These are phyloP conservation scores for Arthrobotrys megalospora DNA, from an alignment of 2,329 filamentous ascomycete species.

Conservation along the genomic window DNA sequence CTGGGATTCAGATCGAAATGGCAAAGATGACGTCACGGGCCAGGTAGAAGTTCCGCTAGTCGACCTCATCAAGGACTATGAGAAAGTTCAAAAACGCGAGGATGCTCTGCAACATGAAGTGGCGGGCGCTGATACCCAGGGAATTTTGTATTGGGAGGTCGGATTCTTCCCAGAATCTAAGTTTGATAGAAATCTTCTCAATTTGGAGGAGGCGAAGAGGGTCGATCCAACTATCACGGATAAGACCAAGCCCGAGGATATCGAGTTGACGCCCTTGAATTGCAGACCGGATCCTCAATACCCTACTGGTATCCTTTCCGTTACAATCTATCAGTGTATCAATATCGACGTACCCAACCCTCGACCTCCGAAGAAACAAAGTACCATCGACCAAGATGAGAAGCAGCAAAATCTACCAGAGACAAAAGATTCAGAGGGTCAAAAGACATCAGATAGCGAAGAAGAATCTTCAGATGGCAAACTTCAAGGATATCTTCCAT, in stretches of 20 bases:
- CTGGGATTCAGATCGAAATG: slow-evolving; percentile 93
- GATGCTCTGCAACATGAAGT: slow-evolving; percentile 87
- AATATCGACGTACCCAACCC: slow-evolving; percentile 76
- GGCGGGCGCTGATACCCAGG: slow-evolving; percentile 88
- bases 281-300: slow-evolving; percentile 94
- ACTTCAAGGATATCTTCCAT: slow-evolving; percentile 74
- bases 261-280: slow-evolving; percentile 87
- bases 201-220: slow-evolving; percentile 76
- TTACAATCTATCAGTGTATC: slow-evolving; percentile 94
- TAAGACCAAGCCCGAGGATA: slow-evolving; percentile 79
- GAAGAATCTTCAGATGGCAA: slow-evolving; percentile 51
- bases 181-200: slow-evolving; percentile 85
- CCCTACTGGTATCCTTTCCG: slow-evolving; percentile 88
- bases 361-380: slow-evolving; percentile 39
- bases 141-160: slow-evolving; percentile 94
- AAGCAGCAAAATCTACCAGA: slow-evolving; percentile 74
- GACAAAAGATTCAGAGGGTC: slow-evolving; percentile 84
- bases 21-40: slow-evolving; percentile 93
- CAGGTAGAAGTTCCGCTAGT: slow-evolving; percentile 95
- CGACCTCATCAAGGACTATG: slow-evolving; percentile 93
- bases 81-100: slow-evolving; percentile 90
- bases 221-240: slow-evolving; percentile 87
- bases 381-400: slow-evolving; percentile 44
- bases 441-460: slow-evolving; percentile 67
- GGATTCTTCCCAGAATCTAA: slow-evolving; percentile 94